A percentile compares a stretch with the other conserved stretches of the same genome.
Evolutionary conservation across 2,329 filamentous ascomycete genomes (phyloP).

Genomic region (Balansia obtecta): DNA sequence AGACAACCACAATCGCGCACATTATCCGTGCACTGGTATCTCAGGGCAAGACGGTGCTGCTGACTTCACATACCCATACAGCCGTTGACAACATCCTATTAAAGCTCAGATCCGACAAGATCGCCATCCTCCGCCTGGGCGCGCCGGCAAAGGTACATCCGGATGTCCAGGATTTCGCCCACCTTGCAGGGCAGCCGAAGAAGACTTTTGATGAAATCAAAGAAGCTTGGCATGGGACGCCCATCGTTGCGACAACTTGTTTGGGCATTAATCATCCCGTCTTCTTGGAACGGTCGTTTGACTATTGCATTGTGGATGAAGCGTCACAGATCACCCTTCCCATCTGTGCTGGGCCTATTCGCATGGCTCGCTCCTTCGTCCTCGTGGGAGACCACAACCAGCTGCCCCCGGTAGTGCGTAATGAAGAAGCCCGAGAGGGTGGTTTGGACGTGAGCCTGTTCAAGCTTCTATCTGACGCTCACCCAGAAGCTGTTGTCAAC

Average conservation of each 20-base stretch:
- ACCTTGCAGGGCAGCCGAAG: constrained; percentile 62
- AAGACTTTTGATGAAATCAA: constrained; percentile 73
- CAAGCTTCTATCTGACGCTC: constrained; percentile 79
- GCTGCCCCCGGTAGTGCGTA: constrained; percentile 85
- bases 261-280: constrained; percentile 81
- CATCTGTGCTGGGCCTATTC: constrained; percentile 85
- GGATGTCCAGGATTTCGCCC: constrained; percentile 76
- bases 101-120: constrained; percentile 70
- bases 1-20: constrained; percentile 95
- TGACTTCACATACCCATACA: constrained; percentile 94
- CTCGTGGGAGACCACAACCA: constrained; percentile 96
- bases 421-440: constrained; percentile 72
- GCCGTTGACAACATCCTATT: constrained; percentile 96
- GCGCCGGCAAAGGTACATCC: constrained; percentile 76
- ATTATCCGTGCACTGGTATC: constrained; percentile 84
- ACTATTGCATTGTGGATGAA: constrained; percentile 98
- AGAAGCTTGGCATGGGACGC: constrained; percentile 70
- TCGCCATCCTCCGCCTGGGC: constrained; percentile 75
- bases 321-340: constrained; percentile 95
- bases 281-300: constrained; percentile 81
- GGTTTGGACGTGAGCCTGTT: constrained; percentile 90
- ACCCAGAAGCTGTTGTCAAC: constrained; percentile 79
- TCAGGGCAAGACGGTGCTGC: constrained; percentile 80
- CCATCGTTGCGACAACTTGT: constrained; percentile 89
- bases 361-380: constrained; percentile 85